Conservation (phyloP, 768 basidiomycete genomes). For the Hericium alpestre region DNA sequence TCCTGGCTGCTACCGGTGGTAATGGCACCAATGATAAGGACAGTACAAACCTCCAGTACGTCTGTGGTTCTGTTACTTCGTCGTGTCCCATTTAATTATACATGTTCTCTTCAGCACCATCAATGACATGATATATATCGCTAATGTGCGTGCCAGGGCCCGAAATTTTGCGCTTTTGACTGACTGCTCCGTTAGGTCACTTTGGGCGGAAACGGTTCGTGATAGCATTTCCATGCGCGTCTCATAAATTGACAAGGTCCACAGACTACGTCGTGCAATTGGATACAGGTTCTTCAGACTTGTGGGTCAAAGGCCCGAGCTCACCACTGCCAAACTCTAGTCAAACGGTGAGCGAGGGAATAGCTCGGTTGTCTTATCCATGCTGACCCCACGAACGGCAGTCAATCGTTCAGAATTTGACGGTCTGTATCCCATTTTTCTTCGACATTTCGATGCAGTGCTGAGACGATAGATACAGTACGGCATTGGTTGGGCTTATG, state of each 20-base stretch:
- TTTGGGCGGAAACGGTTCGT: conserved; percentile 50
- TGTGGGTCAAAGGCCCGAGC: conserved; percentile 51
- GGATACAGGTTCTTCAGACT: conserved; percentile 78
- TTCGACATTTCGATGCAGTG: not conserved
- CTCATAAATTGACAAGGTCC: not conserved
- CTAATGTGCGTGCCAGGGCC: conserved; percentile 44
- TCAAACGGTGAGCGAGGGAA: conserved; percentile 33
- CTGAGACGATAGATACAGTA: conserved; percentile 38
- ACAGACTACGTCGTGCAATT: conserved; percentile 66
- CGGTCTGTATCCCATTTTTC: not conserved
- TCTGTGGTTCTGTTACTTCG: not conserved
- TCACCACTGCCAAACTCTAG: conserved; percentile 38
- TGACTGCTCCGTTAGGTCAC: conserved; percentile 39
- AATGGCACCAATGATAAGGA: conserved; percentile 8
- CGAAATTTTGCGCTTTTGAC: not conserved
- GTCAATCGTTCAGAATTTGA: conserved; percentile 16
- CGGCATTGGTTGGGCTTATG: conserved; percentile 71
- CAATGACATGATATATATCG: conserved; percentile 70
- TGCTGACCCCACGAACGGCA: conserved; percentile 4
- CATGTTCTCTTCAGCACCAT: conserved; percentile 38
- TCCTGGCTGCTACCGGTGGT: conserved; percentile 18
- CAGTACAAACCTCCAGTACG: conserved; percentile 32
- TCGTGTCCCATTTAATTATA: no score
- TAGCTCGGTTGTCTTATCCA: no score
- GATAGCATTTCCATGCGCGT: not conserved